Base-by-base conservation (phyloP, 345 rosid genomes). In the Zanthoxylum bungeanum region DNA sequence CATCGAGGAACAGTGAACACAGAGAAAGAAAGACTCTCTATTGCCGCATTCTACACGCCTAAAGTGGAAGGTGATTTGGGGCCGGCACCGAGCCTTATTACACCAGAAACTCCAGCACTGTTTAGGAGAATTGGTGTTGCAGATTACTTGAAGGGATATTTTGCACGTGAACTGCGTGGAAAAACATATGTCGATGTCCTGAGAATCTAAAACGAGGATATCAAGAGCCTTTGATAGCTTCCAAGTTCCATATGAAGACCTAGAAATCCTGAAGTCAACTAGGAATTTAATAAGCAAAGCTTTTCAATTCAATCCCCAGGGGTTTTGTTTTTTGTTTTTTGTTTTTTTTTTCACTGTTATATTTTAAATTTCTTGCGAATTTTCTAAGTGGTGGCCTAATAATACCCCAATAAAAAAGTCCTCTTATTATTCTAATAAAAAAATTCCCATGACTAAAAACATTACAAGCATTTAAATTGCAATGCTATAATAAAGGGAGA, bases 61-160 rank as follows among this genome's bases (percentile, higher is more conserved):
- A 60, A 61, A 16, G 0, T 71, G 3, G 75, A 71, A 0, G 68
- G 49, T 14, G 60, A 49, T 1, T 24, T 71, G n/a, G 61, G 65
- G 33, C 68, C 75, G 1, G 60, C 68, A 4, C 60, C 69, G 4
- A 72, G 75, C 60, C 61, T 72, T 17, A 5, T 72, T 4, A 61
- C 39, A 1, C 68, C 61, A 34, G 12, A 68, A 31, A 68, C 71
- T 22, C 71, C 61, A 6, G 34, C 71, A 36, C 12, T 53, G 25
- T 51, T 24, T 7, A 22, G 14, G 22, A 68, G 34, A 37, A 34
- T 53, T 0, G 14, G 50, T 3, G 49, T 68, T 53, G 60, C 14
- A 36, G 61, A 68, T 9, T 68, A 22, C 16, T 22, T 53, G 49
- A 36, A 25, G 19, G 61, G 60, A 68, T 36, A 16, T 0, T 22